Percentiles rank a stretch among this genome's conserved stretches.
phyloP scores from a whole-genome alignment of 2,329 filamentous ascomycete species.

The Aspergillus pseudoglaucus region DNA sequence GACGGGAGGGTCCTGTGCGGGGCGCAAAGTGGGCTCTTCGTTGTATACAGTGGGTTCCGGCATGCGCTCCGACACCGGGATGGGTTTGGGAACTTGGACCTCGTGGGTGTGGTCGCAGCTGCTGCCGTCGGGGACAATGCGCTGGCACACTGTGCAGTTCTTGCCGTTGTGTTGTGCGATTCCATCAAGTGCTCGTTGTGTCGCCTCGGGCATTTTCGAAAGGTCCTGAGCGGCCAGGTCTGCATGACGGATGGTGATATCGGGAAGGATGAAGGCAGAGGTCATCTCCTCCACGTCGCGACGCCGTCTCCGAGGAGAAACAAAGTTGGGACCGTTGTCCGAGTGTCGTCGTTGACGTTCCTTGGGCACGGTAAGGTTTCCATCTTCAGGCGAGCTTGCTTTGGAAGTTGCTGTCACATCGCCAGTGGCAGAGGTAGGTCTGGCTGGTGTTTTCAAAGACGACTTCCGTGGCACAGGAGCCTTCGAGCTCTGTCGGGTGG shows the following conservation, averaged over 20 bases:
- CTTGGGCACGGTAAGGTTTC: constrained; percentile 21
- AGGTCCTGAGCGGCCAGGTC: constrained; percentile 23
- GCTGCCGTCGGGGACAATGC: constrained; percentile 30
- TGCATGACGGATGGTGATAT: constrained; percentile 49
- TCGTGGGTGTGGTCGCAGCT: constrained; percentile 26
- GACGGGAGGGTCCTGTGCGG: constrained; percentile 59
- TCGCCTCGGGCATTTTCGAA: constrained; percentile 30
- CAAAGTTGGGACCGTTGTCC: constrained; percentile 44
- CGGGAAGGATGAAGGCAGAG: constrained; percentile 58
- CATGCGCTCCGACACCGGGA: constrained; percentile 47
- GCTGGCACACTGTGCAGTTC: constrained; percentile 53
- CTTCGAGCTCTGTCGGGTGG: constrained; percentile 33
- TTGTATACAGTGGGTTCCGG: constrained; percentile 39
- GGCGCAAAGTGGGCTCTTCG: constrained; percentile 55
- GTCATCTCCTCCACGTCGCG: constrained; percentile 51
- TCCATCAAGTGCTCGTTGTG: constrained; percentile 36
- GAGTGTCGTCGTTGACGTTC: constrained; percentile 33
- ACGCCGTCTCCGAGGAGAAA: constrained; percentile 45
- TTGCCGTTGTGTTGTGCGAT: constrained; percentile 45
- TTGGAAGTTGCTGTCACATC: constrained; percentile 28
- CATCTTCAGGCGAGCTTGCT: constrained; percentile 21
- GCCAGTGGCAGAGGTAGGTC: constrained; percentile 29
- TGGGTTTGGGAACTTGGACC: constrained; percentile 43
- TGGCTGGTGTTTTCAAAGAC: constrained; percentile 40
- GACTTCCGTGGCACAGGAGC: constrained; percentile 45